phyloP scores from a whole-genome alignment of 176 grass and related monocot genomes.

The Saccharum spontaneum region DNA sequence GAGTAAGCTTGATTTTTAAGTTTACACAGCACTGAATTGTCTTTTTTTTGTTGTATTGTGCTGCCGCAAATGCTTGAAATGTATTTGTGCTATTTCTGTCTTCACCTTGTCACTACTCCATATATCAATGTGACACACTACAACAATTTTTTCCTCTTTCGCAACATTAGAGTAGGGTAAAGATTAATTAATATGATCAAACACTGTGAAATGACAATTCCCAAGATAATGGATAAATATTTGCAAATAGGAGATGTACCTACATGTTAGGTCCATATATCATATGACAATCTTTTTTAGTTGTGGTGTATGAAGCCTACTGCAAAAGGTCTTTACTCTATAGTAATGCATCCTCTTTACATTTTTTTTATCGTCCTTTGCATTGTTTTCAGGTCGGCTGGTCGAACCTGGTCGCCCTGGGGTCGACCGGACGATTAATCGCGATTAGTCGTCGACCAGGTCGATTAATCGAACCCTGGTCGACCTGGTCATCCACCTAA shows the following conservation, averaged over 20 bases:
- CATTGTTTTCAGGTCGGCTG: too few relatives aligned
- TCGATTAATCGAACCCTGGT: too few relatives aligned
- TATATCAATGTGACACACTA: neutral
- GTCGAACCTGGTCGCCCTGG: too few relatives aligned
- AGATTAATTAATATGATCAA: neutral
- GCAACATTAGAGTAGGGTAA: neutral
- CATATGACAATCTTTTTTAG: neutral
- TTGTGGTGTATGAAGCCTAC: neutral
- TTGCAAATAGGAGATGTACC: neutral
- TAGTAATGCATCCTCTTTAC: neutral
- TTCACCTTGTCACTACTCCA: neutral
- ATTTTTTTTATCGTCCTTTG: neutral
- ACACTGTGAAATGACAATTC: neutral
- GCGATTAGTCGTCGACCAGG: too few relatives aligned
- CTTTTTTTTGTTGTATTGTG: neutral
- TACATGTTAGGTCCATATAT: neutral
- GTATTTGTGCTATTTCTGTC: neutral
- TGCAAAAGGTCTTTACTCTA: neutral
- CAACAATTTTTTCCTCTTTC: neutral
- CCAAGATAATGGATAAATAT: neutral
- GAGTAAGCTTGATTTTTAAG: conserved; percentile 59
- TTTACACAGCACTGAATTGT: neutral
- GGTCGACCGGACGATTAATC: too few relatives aligned
- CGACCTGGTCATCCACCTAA: too few relatives aligned
- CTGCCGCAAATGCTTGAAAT: neutral